Conservation (phyloP, 495 filamentous ascomycete species). For the Friedmanniomyces endolithicus region DNA sequence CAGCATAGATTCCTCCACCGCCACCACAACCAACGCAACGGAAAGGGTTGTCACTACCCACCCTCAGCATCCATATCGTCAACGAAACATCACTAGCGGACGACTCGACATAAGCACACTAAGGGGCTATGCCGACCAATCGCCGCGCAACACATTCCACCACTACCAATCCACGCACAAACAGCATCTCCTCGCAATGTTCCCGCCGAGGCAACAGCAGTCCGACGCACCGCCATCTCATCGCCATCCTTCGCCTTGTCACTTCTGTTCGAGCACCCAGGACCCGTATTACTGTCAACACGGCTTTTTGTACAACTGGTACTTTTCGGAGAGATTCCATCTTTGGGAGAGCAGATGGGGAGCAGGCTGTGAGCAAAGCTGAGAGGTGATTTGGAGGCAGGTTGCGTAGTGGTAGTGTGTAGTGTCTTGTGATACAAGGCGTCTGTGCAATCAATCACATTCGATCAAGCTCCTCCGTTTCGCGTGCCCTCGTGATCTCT, state of each 20-base stretch:
- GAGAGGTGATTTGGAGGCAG: neutral
- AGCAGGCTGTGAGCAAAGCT: neutral
- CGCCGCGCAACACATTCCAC: neutral
- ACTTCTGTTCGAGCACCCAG: neutral
- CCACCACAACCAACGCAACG: neutral
- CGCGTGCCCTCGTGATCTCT: neutral
- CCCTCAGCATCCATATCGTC: neutral
- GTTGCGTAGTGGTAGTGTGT: neutral
- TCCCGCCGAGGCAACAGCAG: neutral
- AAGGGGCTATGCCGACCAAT: neutral
- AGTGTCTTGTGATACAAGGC: neutral
- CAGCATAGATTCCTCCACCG: neutral
- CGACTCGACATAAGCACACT: neutral
- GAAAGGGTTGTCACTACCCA: neutral
- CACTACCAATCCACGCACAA: neutral
- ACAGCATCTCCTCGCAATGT: constrained; percentile 1
- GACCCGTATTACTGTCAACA: neutral
- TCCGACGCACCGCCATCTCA: neutral
- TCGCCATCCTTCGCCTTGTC: neutral
- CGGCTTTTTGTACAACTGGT: neutral
- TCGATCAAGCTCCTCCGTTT: neutral
- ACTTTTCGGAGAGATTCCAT: too few species aligned
- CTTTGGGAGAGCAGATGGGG: neutral
- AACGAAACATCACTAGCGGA: neutral
- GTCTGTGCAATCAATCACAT: neutral